Base-by-base conservation (phyloP, 2,329 filamentous ascomycete species). In the Fusarium piperis region DNA sequence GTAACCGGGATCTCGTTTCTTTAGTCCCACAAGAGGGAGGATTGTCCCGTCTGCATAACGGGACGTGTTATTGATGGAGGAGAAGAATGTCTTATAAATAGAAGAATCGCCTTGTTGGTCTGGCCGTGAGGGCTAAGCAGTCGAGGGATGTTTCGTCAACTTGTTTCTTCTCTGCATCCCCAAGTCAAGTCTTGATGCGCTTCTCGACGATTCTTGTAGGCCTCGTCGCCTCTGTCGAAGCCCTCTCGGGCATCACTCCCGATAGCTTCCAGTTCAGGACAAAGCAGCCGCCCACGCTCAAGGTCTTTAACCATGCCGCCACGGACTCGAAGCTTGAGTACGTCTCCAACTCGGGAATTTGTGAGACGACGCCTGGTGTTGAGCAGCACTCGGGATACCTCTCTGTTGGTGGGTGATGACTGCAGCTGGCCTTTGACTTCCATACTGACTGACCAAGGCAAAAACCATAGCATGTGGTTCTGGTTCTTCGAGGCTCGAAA, bases 361-460 rank as follows among this genome's bases (percentile, higher is more conserved):
- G 71, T 82, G 87, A 75, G 89, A 91, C 80, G 58, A 85, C 71
- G 78, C 84, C 59, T 82, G 91, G 81, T 83, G 90, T 83, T 86
- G 92, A 81, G 87, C 91, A 81, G 80, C 92, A 90, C 78, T 85
- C 89, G 10, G 91, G 91, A 70, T 91, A 92, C 80, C 86, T 93
- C 83, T 84, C 67, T 78, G 91, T 59, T 84, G 89, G 20, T 78
- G 87, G 2, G 80, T 78, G 51, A 70, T 33, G 73, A 30, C 78
- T 12, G 18, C 11, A 5, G 9, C 18, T 26, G 6, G 8, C 15
- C 6, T 16, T 12, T 16, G 6, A 1, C 18, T 4, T 23, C 8
- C 2, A 18, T 35, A 74, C 13, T 86, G 82, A 62, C 28, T 26
- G 6, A 0, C 30, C 13, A 12, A 77, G 75, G 75, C 3, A 64